Evolutionary conservation across 1,139 yeast species (phyloP).

Genomic region (Kodamaea fungicola): DNA sequence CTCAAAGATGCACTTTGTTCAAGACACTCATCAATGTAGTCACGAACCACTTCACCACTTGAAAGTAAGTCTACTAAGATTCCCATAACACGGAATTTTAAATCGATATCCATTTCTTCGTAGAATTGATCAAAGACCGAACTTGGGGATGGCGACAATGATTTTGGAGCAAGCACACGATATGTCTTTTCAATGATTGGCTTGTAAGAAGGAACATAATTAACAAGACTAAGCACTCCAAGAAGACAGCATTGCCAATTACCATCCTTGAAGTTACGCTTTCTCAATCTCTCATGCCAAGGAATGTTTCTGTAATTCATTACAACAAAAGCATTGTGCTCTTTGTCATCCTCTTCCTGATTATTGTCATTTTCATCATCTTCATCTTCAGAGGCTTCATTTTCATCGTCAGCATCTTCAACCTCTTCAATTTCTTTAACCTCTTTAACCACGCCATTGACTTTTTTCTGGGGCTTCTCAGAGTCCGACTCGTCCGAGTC

Average conservation of each 20-base stretch:
- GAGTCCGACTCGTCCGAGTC: constrained; percentile 10
- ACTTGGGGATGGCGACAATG: constrained; percentile 45
- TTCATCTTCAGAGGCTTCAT: constrained; percentile 7
- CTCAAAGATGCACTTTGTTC: constrained; percentile 63
- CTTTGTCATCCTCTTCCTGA: constrained; percentile 12
- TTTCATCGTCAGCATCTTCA: constrained; percentile 9
- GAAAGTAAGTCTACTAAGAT: constrained; percentile 58
- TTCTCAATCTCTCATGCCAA: constrained; percentile 77
- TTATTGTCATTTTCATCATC: constrained; percentile 2
- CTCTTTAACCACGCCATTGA: constrained; percentile 11
- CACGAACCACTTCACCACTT: constrained; percentile 57
- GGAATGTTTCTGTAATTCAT: constrained; percentile 58
- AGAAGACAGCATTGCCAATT: constrained; percentile 78
- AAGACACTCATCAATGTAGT: constrained; percentile 63
- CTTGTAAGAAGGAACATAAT: constrained; percentile 54
- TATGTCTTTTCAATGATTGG: constrained; percentile 45
- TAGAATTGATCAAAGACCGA: constrained; percentile 53
- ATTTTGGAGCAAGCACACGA: constrained; percentile 55
- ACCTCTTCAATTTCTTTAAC: constrained; percentile 15
- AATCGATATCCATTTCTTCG: constrained; percentile 41
- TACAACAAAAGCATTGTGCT: constrained; percentile 53
- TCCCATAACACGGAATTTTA: constrained; percentile 50
- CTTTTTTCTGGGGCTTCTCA: constrained; percentile 9
- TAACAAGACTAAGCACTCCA: constrained; percentile 65
- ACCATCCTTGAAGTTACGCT: constrained; percentile 77